phyloP scores from a whole-genome alignment of 176 grass and related monocot genomes.

The Chloris gayana region DNA sequence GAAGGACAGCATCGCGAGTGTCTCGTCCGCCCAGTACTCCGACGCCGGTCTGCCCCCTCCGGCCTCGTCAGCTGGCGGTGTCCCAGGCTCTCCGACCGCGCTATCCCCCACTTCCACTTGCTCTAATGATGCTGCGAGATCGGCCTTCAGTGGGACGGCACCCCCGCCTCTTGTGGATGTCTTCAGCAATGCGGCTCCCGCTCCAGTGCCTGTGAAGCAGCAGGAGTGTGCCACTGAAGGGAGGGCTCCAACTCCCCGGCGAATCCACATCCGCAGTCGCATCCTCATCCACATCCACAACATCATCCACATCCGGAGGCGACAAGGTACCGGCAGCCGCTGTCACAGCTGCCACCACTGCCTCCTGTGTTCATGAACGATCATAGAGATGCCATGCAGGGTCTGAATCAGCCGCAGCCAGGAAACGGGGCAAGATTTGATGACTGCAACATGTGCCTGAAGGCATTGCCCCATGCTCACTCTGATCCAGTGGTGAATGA shows the following conservation, averaged over 20 bases:
- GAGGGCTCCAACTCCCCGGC: slow-evolving; percentile 39
- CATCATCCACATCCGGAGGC: slow-evolving; percentile 42
- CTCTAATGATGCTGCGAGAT: slow-evolving; percentile 66
- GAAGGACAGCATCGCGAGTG: slow-evolving; percentile 74
- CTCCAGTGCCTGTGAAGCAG: slow-evolving; percentile 26
- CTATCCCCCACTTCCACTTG: slow-evolving; percentile 61
- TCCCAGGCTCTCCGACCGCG: slow-evolving; percentile 45
- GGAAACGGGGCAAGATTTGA: slow-evolving; percentile 36
- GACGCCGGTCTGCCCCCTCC: slow-evolving; percentile 45
- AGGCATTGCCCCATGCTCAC: slow-evolving; percentile 68
- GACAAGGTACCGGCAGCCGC: slow-evolving; percentile 68
- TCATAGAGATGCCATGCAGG: slow-evolving; percentile 60
- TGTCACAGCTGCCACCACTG: slow-evolving; percentile 91
- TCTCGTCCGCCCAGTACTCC: slow-evolving; percentile 66
- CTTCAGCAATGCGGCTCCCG: slow-evolving; percentile 35
- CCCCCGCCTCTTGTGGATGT: slow-evolving; percentile 54
- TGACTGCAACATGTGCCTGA: slow-evolving; percentile 80
- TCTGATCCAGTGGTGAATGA: slow-evolving; percentile 75
- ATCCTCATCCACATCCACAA: slow-evolving; percentile 4
- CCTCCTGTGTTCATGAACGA: slow-evolving; percentile 83
- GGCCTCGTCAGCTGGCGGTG: slow-evolving; percentile 27
- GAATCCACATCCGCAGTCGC: slow-evolving; percentile 31
- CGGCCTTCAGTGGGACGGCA: slow-evolving; percentile 32
- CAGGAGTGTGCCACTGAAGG: slow-evolving; percentile 48
- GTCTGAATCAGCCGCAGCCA: slow-evolving; percentile 45